A percentile compares a stretch with the other conserved stretches of the same genome.
phyloP scores from a whole-genome alignment of 345 rosid species.

The Eucalyptus marginata region DNA sequence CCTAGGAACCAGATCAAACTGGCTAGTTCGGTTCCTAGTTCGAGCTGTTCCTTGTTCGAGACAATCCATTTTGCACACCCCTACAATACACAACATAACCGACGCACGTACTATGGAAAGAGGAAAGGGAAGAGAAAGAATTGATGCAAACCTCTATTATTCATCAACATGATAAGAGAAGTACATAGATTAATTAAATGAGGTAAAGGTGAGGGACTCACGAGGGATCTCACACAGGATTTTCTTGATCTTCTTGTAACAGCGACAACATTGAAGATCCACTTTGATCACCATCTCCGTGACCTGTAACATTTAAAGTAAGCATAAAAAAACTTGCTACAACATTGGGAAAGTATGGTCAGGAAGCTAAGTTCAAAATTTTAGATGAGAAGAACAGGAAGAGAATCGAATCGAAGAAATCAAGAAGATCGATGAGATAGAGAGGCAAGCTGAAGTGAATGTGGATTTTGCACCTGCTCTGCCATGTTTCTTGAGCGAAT shows the following conservation, averaged over 20 bases:
- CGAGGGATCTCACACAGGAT: constrained; percentile 51
- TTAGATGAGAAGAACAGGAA: background rate
- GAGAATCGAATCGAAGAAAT: background rate
- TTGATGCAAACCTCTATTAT: background rate
- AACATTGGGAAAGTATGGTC: background rate
- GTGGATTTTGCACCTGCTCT: background rate
- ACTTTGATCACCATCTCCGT: background rate
- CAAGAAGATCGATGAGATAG: background rate
- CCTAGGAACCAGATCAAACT: background rate
- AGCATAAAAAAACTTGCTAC: background rate
- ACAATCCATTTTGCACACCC: background rate
- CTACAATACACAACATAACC: rapidly evolving
- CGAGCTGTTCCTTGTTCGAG: background rate
- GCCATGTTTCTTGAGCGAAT: background rate
- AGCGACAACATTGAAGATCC: background rate
- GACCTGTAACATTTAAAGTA: background rate
- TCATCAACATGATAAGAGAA: background rate
- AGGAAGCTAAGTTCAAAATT: background rate
- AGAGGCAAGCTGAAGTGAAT: background rate
- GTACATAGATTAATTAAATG: background rate
- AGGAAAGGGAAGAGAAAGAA: background rate
- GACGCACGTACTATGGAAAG: background rate
- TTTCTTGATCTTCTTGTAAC: constrained; percentile 49
- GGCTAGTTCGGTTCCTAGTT: too few species aligned
- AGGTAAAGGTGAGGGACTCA: constrained; percentile 11